A percentile compares a stretch with the other conserved stretches of the same genome.
phyloP scores from a whole-genome alignment of 2,329 filamentous ascomycete genomes.

The Stromatinia cepivora region DNA sequence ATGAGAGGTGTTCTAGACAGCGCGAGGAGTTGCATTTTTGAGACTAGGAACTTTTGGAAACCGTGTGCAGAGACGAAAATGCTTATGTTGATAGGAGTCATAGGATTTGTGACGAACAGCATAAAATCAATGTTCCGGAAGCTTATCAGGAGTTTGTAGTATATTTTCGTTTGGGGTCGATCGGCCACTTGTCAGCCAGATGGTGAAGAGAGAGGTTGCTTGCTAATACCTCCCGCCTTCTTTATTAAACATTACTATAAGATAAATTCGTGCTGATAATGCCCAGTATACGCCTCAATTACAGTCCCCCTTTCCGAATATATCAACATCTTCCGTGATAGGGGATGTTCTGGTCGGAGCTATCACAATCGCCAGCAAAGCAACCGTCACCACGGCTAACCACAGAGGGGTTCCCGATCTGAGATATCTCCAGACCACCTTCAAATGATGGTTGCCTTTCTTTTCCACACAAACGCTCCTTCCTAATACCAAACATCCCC shows the following conservation, averaged over 20 bases:
- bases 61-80: background rate
- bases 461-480: conserved; percentile 20
- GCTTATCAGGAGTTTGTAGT: background rate
- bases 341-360: background rate
- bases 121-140: background rate
- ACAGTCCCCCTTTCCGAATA: background rate
- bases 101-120: background rate
- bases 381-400: background rate
- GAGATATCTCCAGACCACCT: background rate
- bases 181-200: background rate
- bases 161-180: background rate
- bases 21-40: background rate
- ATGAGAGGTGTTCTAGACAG: background rate
- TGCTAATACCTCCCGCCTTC: background rate
- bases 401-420: background rate
- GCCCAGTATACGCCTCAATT: background rate
- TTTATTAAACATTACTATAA: background rate
- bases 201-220: background rate
- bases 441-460: background rate
- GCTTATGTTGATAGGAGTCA: background rate
- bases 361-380: conserved; percentile 12
- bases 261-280: background rate
- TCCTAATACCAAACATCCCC: conserved; percentile 39
- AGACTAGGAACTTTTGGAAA: background rate
- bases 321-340: background rate